Evolutionary conservation across 768 basidiomycete genomes (phyloP), one percentile per base, ranked within the genome.

Genomic region (Hortiboletus flavorubellus): DNA sequence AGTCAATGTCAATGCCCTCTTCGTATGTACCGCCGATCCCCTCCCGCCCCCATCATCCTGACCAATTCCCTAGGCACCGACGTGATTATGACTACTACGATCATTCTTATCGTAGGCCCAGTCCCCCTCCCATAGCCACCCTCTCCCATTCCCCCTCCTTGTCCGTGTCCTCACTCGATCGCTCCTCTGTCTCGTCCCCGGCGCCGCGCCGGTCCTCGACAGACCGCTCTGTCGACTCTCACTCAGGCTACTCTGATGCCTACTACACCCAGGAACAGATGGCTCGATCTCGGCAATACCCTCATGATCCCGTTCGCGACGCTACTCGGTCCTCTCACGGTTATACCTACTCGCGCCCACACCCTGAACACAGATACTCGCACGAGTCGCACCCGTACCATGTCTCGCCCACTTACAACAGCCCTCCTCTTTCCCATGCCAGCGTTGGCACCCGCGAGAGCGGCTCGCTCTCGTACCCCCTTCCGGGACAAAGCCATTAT

Each of bases 61-160:
- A 71, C 72, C 47, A 59, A 63, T 62, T 62, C 43, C 40, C 16
- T 49, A 72, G 68, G 37, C 71, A 72, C 59, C 48, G 68, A 49
- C 66, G 69, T 51, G 77, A 76, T 40, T 75, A 76, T 57, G 72
- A 72, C 55, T 73, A 72, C 59, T 76, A 78, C 67, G 77, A 77
- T 60, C 68, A 65, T 59, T 56, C 70, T 53, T 67, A 72, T 62
- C 72, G 71, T 49, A 64, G 69, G 21, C 78, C 75, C 53, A 81
- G 73, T 51, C 82, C 76, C 34, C 80, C 75, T 2, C 80, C 76
- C 56, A 79, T 78, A 56, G 78, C 78, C 10, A 76, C 77, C 42
- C 74, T 76, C 56, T 72, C 82, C 26, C 80, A 82, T 64, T 87
- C 86, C 0, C 84, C 86, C 39, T 80, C 84, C 7, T 72, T 81